phyloP scores from a whole-genome alignment of 2,329 filamentous ascomycete genomes.

The Fonsecaea pugnacius region DNA sequence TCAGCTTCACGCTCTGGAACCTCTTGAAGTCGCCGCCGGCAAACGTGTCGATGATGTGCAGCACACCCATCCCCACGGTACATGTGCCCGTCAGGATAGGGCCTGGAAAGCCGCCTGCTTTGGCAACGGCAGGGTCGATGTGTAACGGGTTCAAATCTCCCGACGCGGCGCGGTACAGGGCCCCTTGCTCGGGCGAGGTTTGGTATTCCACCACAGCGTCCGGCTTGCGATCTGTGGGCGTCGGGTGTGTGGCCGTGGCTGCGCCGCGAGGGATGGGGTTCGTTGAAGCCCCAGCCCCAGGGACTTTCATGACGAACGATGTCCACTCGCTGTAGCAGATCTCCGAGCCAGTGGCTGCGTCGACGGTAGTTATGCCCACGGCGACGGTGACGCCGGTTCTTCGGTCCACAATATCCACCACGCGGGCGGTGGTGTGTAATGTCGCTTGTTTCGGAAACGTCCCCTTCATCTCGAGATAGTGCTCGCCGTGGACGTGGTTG shows the following conservation, averaged over 20 bases:
- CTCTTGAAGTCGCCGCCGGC: constrained; percentile 16
- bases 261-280: constrained; percentile 4
- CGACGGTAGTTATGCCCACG: constrained; percentile 26
- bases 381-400: constrained; percentile 24
- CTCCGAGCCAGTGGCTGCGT: constrained; percentile 12
- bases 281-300: constrained; percentile 19
- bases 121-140: constrained; percentile 25
- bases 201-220: constrained; percentile 20
- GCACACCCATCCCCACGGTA: constrained; percentile 29
- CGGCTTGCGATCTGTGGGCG: constrained; percentile 11
- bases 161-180: constrained; percentile 28
- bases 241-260: constrained; percentile 2
- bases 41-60: constrained; percentile 26
- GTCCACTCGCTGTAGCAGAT: constrained; percentile 32
- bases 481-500: constrained; percentile 30
- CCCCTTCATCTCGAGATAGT: constrained; percentile 22
- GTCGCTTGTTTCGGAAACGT: constrained; percentile 19
- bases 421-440: constrained; percentile 14
- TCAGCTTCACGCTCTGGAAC: constrained; percentile 26
- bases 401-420: constrained; percentile 27
- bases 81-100: constrained; percentile 29
- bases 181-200: constrained; percentile 22
- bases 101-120: constrained; percentile 22
- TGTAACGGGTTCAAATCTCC: constrained; percentile 30
- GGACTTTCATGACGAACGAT: constrained; percentile 25